A percentile compares a stretch with the other conserved stretches of the same genome.
Evolutionary conservation across 2,329 filamentous ascomycete species (phyloP).

Genomic region (Sporothrix protearum): DNA sequence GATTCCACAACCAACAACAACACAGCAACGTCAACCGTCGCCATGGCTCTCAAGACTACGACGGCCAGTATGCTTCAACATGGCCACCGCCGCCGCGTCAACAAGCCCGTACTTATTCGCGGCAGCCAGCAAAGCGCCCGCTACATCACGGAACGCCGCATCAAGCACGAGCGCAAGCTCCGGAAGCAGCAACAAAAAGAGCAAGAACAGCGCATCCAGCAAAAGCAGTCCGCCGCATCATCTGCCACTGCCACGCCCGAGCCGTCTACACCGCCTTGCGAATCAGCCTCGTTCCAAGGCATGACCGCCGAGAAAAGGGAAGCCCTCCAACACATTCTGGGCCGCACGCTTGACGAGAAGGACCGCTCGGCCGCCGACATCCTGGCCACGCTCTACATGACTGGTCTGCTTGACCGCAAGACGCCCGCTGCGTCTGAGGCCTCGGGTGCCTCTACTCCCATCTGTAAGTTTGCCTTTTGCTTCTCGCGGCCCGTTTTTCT

Average conservation of each 20-base stretch:
- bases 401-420: constrained; percentile 15
- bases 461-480: neutral
- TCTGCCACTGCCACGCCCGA: constrained; percentile 3
- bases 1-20: neutral
- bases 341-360: constrained; percentile 23
- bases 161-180: constrained; percentile 4
- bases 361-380: constrained; percentile 26
- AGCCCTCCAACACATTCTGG: constrained; percentile 15
- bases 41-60: constrained; percentile 24
- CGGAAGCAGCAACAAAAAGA: constrained; percentile 3
- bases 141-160: neutral
- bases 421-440: neutral
- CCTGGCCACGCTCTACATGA: constrained; percentile 24
- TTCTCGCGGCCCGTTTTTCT: neutral
- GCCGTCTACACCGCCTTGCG: neutral
- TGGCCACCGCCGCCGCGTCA: constrained; percentile 19
- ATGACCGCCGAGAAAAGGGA: constrained; percentile 16
- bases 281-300: constrained; percentile 2
- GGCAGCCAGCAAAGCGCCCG: constrained; percentile 14
- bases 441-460: neutral
- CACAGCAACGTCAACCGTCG: neutral
- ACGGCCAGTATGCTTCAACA: constrained; percentile 14
- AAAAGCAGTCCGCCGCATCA: neutral
- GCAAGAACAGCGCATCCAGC: neutral
- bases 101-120: neutral